Evolutionary conservation across 495 filamentous ascomycete species (phyloP), one percentile per base, ranked within the genome.

Genomic region (Hyaloscypha bicolor): DNA sequence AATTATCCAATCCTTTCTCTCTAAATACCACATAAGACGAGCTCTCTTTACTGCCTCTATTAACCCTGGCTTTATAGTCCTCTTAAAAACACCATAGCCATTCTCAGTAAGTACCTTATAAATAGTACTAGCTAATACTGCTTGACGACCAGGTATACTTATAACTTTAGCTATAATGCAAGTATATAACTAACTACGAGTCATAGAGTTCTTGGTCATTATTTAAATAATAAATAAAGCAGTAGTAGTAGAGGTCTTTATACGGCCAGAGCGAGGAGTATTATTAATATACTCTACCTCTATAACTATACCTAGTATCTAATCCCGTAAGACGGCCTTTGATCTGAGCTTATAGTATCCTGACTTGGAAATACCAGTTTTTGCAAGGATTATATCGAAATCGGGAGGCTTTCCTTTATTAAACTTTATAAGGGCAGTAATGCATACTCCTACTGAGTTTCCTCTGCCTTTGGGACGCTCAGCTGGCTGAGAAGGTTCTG

Each of bases 71-170:
- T 53, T 53, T 53, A 53, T 19, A 4, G 51, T 53, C 51, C 51
- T 5, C 51, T 53, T 53, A 19, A 53, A 53, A 25, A n/a, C 51
- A n/a, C 51, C 51, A 53, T 53, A 53, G 16, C 51, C 51, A 53
- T 53, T 5, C 19, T 53, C 51, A n/a, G 16, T 53, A 19, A 53
- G 22, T 19, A 53, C 51, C 22, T 14, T 53, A 19, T 53, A 53
- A 25, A 53, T 14, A 6, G 22, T 53, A 14, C 19, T n/a, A 6
- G 51, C 51, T 6, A 6, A 53, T 5, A 53, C 22, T n/a, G 5
- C 19, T 53, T 53, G 51, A n/a, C 19, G 16, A 53, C 51, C 51
- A n/a, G 51, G 51, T 6, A 19, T 53, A 4, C 51, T 6, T 6
- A 14, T n/a, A 19, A 53, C 16, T 14, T 53, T 14, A 19, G 6